These are phyloP conservation scores for Rutstroemia sp. DNA, from an alignment of 2,329 filamentous ascomycete species.

Conservation along the genomic window DNA sequence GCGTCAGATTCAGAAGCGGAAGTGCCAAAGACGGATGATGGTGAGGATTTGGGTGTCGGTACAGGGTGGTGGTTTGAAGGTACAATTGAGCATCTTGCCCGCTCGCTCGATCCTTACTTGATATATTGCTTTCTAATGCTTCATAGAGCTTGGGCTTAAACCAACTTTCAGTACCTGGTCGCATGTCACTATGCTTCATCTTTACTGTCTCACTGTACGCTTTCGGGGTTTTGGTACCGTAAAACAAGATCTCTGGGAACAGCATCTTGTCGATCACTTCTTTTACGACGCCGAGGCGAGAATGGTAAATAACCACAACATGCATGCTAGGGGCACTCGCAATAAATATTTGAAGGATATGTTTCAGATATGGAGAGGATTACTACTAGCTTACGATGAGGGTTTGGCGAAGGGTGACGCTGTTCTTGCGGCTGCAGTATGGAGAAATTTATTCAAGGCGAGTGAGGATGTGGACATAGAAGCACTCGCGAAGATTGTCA, in stretches of 20 bases:
- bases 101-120: neutral
- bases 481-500: constrained; percentile 53
- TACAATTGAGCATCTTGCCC: constrained; percentile 35
- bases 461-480: constrained; percentile 53
- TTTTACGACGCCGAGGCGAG: constrained; percentile 82
- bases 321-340: constrained; percentile 49
- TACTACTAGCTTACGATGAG: constrained; percentile 79
- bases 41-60: constrained; percentile 74
- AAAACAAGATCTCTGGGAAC: constrained; percentile 69
- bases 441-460: constrained; percentile 88
- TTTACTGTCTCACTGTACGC: constrained; percentile 83
- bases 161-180: constrained; percentile 95
- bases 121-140: constrained; percentile 3
- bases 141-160: constrained; percentile 63
- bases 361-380: constrained; percentile 86
- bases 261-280: constrained; percentile 90
- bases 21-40: constrained; percentile 64
- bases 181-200: constrained; percentile 91
- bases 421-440: constrained; percentile 73
- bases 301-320: constrained; percentile 74
- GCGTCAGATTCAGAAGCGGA: constrained; percentile 44
- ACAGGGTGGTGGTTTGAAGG: constrained; percentile 76
- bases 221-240: constrained; percentile 70
- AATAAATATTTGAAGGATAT: constrained; percentile 76
- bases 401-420: constrained; percentile 70